Conservation (phyloP, 2,329 filamentous ascomycete genomes). For the Aspergillus ruber region DNA sequence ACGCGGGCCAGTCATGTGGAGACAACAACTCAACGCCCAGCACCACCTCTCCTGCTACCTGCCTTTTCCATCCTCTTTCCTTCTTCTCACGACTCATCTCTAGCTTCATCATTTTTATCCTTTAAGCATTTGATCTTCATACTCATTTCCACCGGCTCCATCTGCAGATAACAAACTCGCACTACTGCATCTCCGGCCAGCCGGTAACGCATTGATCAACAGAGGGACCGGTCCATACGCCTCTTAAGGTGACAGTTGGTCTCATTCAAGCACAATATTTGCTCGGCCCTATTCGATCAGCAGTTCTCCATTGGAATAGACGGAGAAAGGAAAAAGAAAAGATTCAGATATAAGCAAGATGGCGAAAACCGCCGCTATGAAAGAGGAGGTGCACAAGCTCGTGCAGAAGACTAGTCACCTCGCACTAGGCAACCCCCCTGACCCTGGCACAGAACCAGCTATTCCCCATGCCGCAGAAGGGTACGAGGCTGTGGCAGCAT, state of each 20-base stretch:
- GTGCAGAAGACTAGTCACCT: slow-evolving; percentile 3
- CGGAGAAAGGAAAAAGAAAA: neutral
- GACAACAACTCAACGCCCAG: neutral
- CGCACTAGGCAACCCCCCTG: slow-evolving; percentile 6
- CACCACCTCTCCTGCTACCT: neutral
- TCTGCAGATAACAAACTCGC: neutral
- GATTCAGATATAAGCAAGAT: neutral
- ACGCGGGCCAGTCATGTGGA: neutral
- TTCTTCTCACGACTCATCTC: neutral
- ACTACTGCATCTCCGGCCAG: neutral
- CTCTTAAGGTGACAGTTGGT: neutral
- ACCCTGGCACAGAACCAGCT: neutral
- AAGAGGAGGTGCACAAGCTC: slow-evolving; percentile 1
- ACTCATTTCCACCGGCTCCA: neutral
- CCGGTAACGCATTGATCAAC: neutral
- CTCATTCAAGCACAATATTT: neutral
- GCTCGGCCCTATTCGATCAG: neutral
- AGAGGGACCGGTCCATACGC: neutral
- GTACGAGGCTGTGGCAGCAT: slow-evolving; percentile 9
- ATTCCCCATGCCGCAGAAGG: neutral
- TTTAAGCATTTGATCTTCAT: neutral
- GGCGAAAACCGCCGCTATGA: neutral
- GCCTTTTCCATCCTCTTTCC: neutral
- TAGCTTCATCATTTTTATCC: neutral
- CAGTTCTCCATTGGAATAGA: neutral